phyloP scores from a whole-genome alignment of 495 filamentous ascomycete genomes.

The Tricharina praecox region DNA sequence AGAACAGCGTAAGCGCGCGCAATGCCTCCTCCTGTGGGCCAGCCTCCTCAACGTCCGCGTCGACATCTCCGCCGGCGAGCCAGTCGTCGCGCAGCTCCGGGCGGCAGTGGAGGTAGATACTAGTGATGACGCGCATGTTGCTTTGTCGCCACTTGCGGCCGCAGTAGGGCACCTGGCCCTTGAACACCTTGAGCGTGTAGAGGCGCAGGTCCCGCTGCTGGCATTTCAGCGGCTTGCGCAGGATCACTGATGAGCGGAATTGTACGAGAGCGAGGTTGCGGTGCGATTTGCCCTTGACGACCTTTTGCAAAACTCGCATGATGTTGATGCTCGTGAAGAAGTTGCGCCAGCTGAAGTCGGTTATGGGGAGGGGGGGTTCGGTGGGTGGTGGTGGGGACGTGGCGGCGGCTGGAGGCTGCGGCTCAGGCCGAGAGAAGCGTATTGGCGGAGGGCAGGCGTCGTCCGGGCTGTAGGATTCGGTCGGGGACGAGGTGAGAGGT shows the following conservation, averaged over 20 bases:
- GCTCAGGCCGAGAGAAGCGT: constrained; percentile 35
- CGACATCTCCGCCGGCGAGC: constrained; percentile 77
- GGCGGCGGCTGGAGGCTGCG: background rate
- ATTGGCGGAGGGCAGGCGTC: constrained; percentile 77
- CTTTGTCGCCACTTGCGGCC: constrained; percentile 94
- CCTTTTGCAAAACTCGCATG: constrained; percentile 88
- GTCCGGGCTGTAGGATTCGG: constrained; percentile 34
- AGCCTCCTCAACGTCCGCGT: constrained; percentile 82
- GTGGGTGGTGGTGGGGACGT: constrained; percentile 14
- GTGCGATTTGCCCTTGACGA: constrained; percentile 85
- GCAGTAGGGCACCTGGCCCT: constrained; percentile 93
- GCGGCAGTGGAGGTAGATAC: constrained; percentile 79
- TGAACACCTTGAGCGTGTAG: constrained; percentile 95
- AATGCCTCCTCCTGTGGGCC: constrained; percentile 79
- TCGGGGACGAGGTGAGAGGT: constrained; percentile 15
- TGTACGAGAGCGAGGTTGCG: constrained; percentile 82
- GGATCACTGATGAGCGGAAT: constrained; percentile 78
- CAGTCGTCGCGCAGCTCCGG: constrained; percentile 91
- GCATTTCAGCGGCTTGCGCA: constrained; percentile 78
- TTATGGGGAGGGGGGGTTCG: constrained; percentile 39
- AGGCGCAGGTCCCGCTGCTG: constrained; percentile 73
- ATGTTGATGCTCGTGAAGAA: constrained; percentile 89
- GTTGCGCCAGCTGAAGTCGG: constrained; percentile 77
- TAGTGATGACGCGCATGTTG: constrained; percentile 97
- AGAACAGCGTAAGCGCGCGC: constrained; percentile 76